A percentile compares a stretch with the other conserved stretches of the same genome.
These are phyloP conservation scores for Piromyces finnis DNA, from an alignment of 192 early-diverging fungal genomes.

Conservation along the genomic window DNA sequence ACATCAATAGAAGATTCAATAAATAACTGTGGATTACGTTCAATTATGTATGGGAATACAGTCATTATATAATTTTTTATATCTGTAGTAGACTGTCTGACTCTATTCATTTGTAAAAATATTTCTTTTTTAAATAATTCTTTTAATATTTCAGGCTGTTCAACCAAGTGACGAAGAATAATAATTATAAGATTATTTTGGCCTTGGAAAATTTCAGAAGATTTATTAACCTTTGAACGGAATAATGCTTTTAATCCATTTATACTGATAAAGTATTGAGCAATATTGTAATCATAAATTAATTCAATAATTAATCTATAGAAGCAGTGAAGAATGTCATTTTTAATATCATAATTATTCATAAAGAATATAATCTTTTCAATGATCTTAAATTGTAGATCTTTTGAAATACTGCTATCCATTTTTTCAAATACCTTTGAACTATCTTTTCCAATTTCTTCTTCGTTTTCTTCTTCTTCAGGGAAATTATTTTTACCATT, in stretches of 20 bases:
- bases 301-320: background rate
- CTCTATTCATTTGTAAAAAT: conserved; percentile 48
- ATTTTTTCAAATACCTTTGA: background rate
- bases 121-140: conserved; percentile 59
- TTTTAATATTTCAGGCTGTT: conserved; percentile 41
- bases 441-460: background rate
- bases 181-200: conserved; percentile 64
- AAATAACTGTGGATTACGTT: background rate
- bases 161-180: conserved; percentile 78
- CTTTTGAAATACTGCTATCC: background rate
- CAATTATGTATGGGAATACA: background rate
- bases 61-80: conserved; percentile 32
- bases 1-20: background rate
- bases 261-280: background rate
- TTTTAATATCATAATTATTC: background rate
- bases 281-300: background rate
- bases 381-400: background rate
- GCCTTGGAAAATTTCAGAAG: conserved; percentile 45
- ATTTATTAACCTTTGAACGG: background rate
- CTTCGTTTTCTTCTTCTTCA: background rate
- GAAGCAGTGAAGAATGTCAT: background rate
- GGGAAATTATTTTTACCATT: background rate
- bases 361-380: background rate
- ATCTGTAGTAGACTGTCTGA: conserved; percentile 47
- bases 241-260: background rate